These are phyloP conservation scores for Exobasidium rhododendri DNA, from an alignment of 1,284 basidiomycete genomes.

Conservation along the genomic window DNA sequence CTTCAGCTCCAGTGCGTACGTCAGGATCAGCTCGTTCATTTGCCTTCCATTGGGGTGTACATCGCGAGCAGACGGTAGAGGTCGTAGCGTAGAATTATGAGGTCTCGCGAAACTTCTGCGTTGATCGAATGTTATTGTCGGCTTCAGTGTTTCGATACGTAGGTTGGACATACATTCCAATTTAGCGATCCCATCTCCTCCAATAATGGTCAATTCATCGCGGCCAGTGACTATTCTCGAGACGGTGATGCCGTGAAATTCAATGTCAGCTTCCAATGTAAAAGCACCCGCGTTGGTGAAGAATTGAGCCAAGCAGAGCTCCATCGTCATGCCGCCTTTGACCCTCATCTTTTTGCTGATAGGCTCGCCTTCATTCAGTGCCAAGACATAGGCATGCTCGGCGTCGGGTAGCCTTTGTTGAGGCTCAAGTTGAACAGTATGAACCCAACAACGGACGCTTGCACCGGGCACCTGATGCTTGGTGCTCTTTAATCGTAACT, in stretches of 20 bases:
- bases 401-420: constrained; percentile 46
- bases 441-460: constrained; percentile 54
- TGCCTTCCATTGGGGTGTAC: constrained; percentile 47
- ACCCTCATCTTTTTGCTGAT: constrained; percentile 50
- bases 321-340: constrained; percentile 52
- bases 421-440: constrained; percentile 52
- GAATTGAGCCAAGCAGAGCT: constrained; percentile 54
- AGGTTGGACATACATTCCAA: constrained; percentile 43
- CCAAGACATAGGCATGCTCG: constrained; percentile 50
- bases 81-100: constrained; percentile 32
- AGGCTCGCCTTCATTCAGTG: constrained; percentile 51
- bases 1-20: constrained; percentile 47
- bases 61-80: constrained; percentile 43
- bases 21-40: constrained; percentile 52
- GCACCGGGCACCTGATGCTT: constrained; percentile 43
- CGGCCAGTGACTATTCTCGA: constrained; percentile 35
- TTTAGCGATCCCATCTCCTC: constrained; percentile 49
- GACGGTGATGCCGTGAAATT: constrained; percentile 53
- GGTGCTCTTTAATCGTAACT: constrained; percentile 44
- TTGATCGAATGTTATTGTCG: constrained; percentile 49
- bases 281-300: constrained; percentile 51
- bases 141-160: constrained; percentile 51
- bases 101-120: constrained; percentile 50
- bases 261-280: constrained; percentile 50
- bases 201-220: constrained; percentile 45